Base-by-base conservation (phyloP, 164 flowering plant species). In the Vitis rotundifolia region DNA sequence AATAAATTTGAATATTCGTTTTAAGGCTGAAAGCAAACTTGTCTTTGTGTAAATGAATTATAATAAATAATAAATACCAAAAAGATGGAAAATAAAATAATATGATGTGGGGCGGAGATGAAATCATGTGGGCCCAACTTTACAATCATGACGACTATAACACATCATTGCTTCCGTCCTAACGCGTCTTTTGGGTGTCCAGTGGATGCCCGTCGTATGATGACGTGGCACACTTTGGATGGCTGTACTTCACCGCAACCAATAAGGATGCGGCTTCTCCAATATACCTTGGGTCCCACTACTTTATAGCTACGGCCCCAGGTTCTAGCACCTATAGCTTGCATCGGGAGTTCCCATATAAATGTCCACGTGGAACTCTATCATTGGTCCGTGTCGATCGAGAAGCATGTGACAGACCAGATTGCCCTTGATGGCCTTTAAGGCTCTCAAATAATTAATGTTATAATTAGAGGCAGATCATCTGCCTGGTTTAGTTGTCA, bases 271-370 rank as follows among this genome's bases (percentile, higher is more conserved):
- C 85, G 69, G 84, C 70, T 79, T 76, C 78, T 65, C 68, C 65
- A 80, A 82, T 75, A 65, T 78, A 64, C 71, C 74, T 73, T 57
- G 88, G 84, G 85, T 52, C 85, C 85, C 83, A 75, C 77, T 56
- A 0, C 66, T 11, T 53, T 64, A 12, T 61, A 53, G 53, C 26
- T 50, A 31, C 73, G 22, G 8, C 15, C 18, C 11, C 22, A 48
- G 55, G 71, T 37, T 37, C 44, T 37, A 37, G 44, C 5, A 37
- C 44, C 44, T 37, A 6, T 37, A 22, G 26, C 26, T 22, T 22
- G 26, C 26, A 22, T 22, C 26, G 26, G 26, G 26, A 22, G 26
- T 22, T 22, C 26, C 26, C 26, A 37, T 37, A 37, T 37, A 0
- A 37, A 6, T 37, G 44, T 37, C 44, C 44, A 37, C 44, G 44